phyloP scores from a whole-genome alignment of 768 basidiomycete species.

The Suillus fuscotomentosus region DNA sequence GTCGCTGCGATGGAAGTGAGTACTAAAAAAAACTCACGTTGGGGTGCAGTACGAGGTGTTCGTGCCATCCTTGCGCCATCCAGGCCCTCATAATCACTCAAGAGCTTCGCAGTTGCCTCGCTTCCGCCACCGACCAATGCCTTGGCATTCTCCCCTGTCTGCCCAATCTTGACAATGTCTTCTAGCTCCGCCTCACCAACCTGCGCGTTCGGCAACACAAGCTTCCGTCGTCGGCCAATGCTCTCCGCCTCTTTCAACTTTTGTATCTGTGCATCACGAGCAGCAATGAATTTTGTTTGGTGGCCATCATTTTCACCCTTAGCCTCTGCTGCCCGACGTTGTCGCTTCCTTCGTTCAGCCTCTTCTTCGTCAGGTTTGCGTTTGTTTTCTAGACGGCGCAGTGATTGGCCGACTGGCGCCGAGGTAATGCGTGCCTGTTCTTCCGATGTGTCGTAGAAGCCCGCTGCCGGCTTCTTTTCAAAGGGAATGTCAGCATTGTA shows the following conservation, averaged over 20 bases:
- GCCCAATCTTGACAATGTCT: slow-evolving; percentile 98
- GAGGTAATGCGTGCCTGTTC: slow-evolving; percentile 83
- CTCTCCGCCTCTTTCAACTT: slow-evolving; percentile 97
- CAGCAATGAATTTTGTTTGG: slow-evolving; percentile 95
- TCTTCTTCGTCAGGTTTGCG: slow-evolving; percentile 93
- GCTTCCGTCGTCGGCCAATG: slow-evolving; percentile 82
- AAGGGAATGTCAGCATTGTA: slow-evolving; percentile 99
- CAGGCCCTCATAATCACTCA: slow-evolving; percentile 92
- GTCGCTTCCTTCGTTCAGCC: slow-evolving; percentile 87
- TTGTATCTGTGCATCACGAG: slow-evolving; percentile 96
- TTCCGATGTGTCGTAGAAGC: slow-evolving; percentile 96
- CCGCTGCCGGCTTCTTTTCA: slow-evolving; percentile 92
- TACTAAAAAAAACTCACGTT: slow-evolving; percentile 59
- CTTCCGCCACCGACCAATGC: slow-evolving; percentile 79
- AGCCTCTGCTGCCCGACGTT: slow-evolving; percentile 63
- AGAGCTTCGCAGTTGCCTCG: slow-evolving; percentile 79
- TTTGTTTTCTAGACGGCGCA: slow-evolving; percentile 94
- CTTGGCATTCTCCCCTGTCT: slow-evolving; percentile 86
- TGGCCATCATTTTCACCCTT: slow-evolving; percentile 60
- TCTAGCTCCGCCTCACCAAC: slow-evolving; percentile 94
- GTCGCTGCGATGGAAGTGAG: slow-evolving; percentile 6
- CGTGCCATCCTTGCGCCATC: slow-evolving; percentile 88
- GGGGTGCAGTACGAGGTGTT: slow-evolving; percentile 92
- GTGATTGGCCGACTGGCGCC: slow-evolving; percentile 89
- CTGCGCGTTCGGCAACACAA: slow-evolving; percentile 85